Base-by-base conservation (phyloP, 139 green algal species). In the Picochlorum sp. region DNA sequence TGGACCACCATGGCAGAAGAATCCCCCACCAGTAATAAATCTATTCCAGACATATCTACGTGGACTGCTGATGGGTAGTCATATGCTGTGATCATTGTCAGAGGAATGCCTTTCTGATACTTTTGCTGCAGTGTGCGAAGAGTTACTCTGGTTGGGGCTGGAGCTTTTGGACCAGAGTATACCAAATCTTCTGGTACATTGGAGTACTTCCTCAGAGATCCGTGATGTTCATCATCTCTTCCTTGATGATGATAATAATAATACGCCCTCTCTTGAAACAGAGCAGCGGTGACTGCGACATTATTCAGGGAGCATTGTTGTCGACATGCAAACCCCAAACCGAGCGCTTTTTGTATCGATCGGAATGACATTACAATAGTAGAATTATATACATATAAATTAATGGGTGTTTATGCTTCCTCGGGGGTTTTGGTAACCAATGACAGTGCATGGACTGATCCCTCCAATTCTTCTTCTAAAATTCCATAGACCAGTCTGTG, bases 21-120 rank as follows among this genome's bases (percentile, higher is more conserved):
- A 77, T 98, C 94, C 3, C 94, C 94, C 23, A 99, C 94, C 44
- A 99, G 84, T 49, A 88, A 49, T 21, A 99, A 89, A 70, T 99
- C 94, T 24, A 96, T 89, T 32, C 80, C 86, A 9, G 94, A 84
- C 30, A 79, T 44, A 50, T 97, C 91, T 9, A 97, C 91, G 58
- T 98, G 92, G 56, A 95, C 87, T n/a, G 92, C 92, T 0, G 88
- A 97, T 9, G 94, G 92, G 71, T 98, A 98, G 83, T 99, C 94
- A 69, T 99, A 99, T 1, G 94, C 94, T 2, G 94, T 99, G 26
- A 96, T 83, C 88, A 97, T 96, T 21, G 77, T 84, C 62, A 99
- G 86, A 10, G 79, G 85, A 62, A 92, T 77, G 5, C 78, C 64
- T 1, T 70, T 58, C 1, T 63, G 23, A 74, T 97, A 95, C 81